Conservation (phyloP, 2,329 filamentous ascomycete genomes). For the Clonostachys rhizophaga region DNA sequence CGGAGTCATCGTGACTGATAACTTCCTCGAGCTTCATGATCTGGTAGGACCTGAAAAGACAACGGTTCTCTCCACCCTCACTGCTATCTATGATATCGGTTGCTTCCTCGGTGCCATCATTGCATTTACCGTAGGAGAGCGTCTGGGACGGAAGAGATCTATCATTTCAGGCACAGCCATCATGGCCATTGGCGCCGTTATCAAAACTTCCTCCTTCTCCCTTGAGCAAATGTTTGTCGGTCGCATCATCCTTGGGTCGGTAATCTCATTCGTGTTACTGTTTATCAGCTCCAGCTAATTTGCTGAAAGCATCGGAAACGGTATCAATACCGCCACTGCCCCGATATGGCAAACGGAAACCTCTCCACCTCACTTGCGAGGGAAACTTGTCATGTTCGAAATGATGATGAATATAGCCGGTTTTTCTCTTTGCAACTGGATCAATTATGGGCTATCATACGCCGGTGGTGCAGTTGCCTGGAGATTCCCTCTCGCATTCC, state of each 20-base stretch:
- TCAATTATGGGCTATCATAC: slow-evolving; percentile 22
- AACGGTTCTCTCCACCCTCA: slow-evolving; percentile 12
- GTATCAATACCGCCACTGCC: slow-evolving; percentile 9
- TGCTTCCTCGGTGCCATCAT: slow-evolving; percentile 19
- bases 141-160: slow-evolving; percentile 20
- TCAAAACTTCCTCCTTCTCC: slow-evolving; percentile 14
- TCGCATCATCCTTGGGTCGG: slow-evolving; percentile 14
- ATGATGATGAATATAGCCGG: slow-evolving; percentile 17
- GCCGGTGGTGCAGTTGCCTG: slow-evolving; percentile 19
- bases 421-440: slow-evolving; percentile 22
- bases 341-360: slow-evolving; percentile 20
- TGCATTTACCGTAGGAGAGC: slow-evolving; percentile 19
- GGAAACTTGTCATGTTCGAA: slow-evolving; percentile 16
- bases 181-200: slow-evolving; percentile 19
- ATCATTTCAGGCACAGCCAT: slow-evolving; percentile 21
- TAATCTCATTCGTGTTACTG: not conserved
- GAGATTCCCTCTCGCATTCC: slow-evolving; percentile 23
- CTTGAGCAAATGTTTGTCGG: slow-evolving; percentile 15
- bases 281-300: not conserved
- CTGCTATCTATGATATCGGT: slow-evolving; percentile 18
- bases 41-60: slow-evolving; percentile 28
- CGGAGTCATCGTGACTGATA: slow-evolving; percentile 16
- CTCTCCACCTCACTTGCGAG: slow-evolving; percentile 15
- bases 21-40: slow-evolving; percentile 18
- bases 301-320: slow-evolving; percentile 19